These are phyloP conservation scores for Coniella lustricola DNA, from an alignment of 2,329 filamentous ascomycete genomes.

Conservation along the genomic window DNA sequence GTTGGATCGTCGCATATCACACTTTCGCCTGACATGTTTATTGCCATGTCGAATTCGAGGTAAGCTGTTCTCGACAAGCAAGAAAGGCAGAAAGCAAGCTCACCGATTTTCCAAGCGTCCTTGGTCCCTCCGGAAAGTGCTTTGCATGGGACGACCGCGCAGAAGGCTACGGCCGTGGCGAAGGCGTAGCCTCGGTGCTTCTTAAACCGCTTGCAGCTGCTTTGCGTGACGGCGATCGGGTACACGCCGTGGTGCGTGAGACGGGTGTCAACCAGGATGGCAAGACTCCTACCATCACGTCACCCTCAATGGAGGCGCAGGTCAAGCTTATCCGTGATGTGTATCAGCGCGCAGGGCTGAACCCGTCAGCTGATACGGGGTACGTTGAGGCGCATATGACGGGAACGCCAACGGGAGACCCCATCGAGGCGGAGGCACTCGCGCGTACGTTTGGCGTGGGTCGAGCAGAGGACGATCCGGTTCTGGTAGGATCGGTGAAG, in stretches of 20 bases:
- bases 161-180: slow-evolving; percentile 41
- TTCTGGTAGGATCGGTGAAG: slow-evolving; percentile 23
- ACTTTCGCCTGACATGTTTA: slow-evolving; percentile 4
- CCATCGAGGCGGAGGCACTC: slow-evolving; percentile 33
- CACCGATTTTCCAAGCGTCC: no score
- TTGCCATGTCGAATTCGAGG: slow-evolving; percentile 11
- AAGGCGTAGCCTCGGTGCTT: slow-evolving; percentile 39
- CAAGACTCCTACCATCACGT: slow-evolving; percentile 31
- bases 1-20: neutral
- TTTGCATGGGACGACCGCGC: slow-evolving; percentile 30
- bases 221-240: slow-evolving; percentile 35
- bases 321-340: slow-evolving; percentile 27
- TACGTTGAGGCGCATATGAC: slow-evolving; percentile 36
- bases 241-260: slow-evolving; percentile 32
- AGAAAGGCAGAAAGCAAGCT: no score
- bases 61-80: no score
- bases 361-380: slow-evolving; percentile 21
- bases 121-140: slow-evolving; percentile 5
- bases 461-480: slow-evolving; percentile 17
- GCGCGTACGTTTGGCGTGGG: slow-evolving; percentile 22
- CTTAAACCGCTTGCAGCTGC: slow-evolving; percentile 42
- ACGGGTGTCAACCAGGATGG: slow-evolving; percentile 38
- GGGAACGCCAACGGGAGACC: slow-evolving; percentile 34
- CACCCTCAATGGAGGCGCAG: slow-evolving; percentile 29
- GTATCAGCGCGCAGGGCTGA: slow-evolving; percentile 25